Percentiles rank a stretch among this genome's conserved stretches.
Evolutionary conservation across 345 rosid genomes (phyloP).

Genomic region (Balakata baccata): DNA sequence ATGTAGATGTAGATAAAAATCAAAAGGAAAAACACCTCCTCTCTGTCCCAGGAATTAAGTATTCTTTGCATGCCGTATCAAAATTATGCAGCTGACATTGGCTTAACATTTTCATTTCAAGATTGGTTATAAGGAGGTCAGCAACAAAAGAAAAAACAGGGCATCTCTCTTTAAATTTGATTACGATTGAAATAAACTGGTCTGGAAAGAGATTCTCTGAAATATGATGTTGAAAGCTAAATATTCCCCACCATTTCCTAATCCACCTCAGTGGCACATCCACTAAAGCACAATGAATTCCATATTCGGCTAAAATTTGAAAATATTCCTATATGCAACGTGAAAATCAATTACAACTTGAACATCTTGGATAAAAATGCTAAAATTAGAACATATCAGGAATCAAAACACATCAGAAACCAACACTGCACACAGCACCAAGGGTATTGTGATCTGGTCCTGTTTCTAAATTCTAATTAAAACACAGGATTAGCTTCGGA

Average conservation of each 20-base stretch:
- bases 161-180: neutral
- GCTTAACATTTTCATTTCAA: neutral
- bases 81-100: no score
- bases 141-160: neutral
- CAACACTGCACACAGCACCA: neutral
- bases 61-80: no score
- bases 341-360: neutral
- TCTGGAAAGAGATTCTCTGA: neutral
- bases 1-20: neutral
- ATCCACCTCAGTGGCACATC: neutral
- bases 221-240: neutral
- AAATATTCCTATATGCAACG: neutral
- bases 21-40: neutral
- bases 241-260: neutral
- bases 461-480: neutral
- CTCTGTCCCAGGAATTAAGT: neutral
- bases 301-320: neutral
- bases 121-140: neutral
- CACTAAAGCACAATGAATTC: slow-evolving; percentile 2
- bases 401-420: neutral
- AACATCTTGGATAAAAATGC: neutral
- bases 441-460: neutral
- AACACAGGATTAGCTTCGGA: neutral
- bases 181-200: neutral
- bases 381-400: neutral